Percentiles rank a stretch among this genome's conserved stretches.
These are phyloP conservation scores for Globisporangium spiculum DNA, from an alignment of 352 stramenopile genomes.

Conservation along the genomic window DNA sequence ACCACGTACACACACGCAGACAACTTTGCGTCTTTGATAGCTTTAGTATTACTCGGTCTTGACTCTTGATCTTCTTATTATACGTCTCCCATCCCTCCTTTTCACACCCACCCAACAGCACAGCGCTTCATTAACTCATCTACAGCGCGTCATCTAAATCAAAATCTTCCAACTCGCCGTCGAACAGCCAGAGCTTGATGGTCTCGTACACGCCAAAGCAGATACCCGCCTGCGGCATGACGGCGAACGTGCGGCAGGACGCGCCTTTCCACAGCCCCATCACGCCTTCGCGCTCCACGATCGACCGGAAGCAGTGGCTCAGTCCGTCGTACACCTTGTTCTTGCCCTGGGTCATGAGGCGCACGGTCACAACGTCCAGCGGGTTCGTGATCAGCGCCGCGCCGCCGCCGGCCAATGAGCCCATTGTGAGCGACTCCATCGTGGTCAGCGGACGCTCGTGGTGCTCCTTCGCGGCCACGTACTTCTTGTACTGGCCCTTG, in stretches of 20 bases:
- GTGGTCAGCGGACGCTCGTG: conserved; percentile 43
- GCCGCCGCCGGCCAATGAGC: conserved; percentile 52
- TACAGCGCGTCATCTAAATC: conserved; percentile 43
- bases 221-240: conserved; percentile 78
- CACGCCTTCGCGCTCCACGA: conserved; percentile 51
- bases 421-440: conserved; percentile 53
- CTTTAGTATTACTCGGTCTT: conserved; percentile 14
- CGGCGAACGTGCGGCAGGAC: conserved; percentile 58
- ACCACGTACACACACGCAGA: background rate
- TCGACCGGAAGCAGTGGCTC: conserved; percentile 55
- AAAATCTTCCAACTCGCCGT: conserved; percentile 68
- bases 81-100: conserved; percentile 1
- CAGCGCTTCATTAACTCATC: background rate
- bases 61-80: conserved; percentile 4
- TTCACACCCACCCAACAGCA: background rate
- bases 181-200: conserved; percentile 68
- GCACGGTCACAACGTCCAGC: conserved; percentile 75
- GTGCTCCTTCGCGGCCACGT: conserved; percentile 27
- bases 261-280: conserved; percentile 69
- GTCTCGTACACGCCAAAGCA: conserved; percentile 88
- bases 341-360: conserved; percentile 82
- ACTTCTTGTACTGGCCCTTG: conserved; percentile 44
- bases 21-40: background rate
- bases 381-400: conserved; percentile 79
- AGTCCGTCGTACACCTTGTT: conserved; percentile 62